These are phyloP conservation scores for Boletus edulis DNA, from an alignment of 768 basidiomycete genomes.

Conservation along the genomic window DNA sequence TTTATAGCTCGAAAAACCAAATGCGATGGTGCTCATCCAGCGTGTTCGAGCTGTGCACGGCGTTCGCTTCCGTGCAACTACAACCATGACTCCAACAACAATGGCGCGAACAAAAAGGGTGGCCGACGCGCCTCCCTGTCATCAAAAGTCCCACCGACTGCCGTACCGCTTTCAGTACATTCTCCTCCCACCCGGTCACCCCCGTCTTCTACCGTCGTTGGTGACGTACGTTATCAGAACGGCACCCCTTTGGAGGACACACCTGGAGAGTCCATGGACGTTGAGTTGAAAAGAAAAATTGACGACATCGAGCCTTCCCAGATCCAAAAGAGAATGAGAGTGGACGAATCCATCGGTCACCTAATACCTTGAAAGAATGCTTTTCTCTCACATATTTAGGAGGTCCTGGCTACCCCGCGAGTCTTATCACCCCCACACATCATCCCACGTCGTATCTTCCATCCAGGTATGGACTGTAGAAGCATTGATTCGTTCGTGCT, in stretches of 20 bases:
- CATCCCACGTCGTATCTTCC: slow-evolving; percentile 17
- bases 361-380: slow-evolving; percentile 52
- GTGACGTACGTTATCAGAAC: slow-evolving; percentile 33
- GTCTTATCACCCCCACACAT: slow-evolving; percentile 20
- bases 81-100: slow-evolving; percentile 55
- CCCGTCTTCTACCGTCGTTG: slow-evolving; percentile 36
- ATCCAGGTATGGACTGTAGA: slow-evolving; percentile 31
- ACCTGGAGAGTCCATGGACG: slow-evolving; percentile 43
- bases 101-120: slow-evolving; percentile 36
- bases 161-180: slow-evolving; percentile 35
- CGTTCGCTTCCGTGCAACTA: slow-evolving; percentile 77
- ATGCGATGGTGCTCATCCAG: slow-evolving; percentile 84
- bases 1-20: slow-evolving; percentile 79
- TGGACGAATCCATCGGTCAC: slow-evolving; percentile 49
- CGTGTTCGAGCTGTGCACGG: slow-evolving; percentile 80
- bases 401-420: slow-evolving; percentile 24
- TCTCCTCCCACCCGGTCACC: slow-evolving; percentile 60
- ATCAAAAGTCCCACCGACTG: slow-evolving; percentile 33
- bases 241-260: slow-evolving; percentile 40
- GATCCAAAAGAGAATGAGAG: slow-evolving; percentile 71
- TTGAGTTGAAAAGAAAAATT: slow-evolving; percentile 59
- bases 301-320: slow-evolving; percentile 51
- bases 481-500: slow-evolving; percentile 25
- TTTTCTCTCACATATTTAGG: slow-evolving; percentile 20
- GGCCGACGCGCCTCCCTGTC: slow-evolving; percentile 53